Evolutionary conservation across 2,329 filamentous ascomycete species (phyloP).

Genomic region (Rutstroemia sp.): DNA sequence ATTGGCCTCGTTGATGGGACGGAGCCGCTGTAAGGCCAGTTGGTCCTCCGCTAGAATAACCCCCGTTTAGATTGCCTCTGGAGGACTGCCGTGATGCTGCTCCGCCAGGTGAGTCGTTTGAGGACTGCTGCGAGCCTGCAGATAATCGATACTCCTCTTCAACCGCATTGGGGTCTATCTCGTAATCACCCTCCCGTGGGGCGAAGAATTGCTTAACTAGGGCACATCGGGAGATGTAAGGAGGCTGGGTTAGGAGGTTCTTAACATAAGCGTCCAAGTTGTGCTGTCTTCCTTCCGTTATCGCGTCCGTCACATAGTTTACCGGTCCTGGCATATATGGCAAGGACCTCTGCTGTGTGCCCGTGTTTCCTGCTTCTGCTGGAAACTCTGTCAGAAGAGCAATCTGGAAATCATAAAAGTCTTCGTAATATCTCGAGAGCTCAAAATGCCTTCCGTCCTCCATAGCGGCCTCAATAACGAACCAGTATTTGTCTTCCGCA

Average conservation of each 20-base stretch:
- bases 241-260: constrained; percentile 74
- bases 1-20: constrained; percentile 34
- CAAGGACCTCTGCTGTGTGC: constrained; percentile 69
- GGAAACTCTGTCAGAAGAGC: constrained; percentile 88
- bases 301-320: constrained; percentile 95
- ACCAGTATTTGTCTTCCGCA: constrained; percentile 98
- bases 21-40: constrained; percentile 46
- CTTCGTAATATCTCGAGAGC: constrained; percentile 89
- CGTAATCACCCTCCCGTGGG: constrained; percentile 84
- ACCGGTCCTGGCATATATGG: constrained; percentile 98
- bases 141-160: constrained; percentile 71
- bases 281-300: constrained; percentile 85
- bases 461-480: constrained; percentile 85
- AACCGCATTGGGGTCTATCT: constrained; percentile 66
- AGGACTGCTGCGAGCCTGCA: constrained; percentile 59
- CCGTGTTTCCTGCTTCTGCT: constrained; percentile 82
- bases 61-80: constrained; percentile 53
- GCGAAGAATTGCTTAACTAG: constrained; percentile 88
- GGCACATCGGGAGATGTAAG: constrained; percentile 76
- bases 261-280: constrained; percentile 95
- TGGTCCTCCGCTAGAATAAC: constrained; percentile 47
- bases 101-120: constrained; percentile 52
- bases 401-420: constrained; percentile 99
- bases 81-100: constrained; percentile 59
- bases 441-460: constrained; percentile 92